Conservation (phyloP, 495 filamentous ascomycete species). For the Friedmanniomyces endolithicus region DNA sequence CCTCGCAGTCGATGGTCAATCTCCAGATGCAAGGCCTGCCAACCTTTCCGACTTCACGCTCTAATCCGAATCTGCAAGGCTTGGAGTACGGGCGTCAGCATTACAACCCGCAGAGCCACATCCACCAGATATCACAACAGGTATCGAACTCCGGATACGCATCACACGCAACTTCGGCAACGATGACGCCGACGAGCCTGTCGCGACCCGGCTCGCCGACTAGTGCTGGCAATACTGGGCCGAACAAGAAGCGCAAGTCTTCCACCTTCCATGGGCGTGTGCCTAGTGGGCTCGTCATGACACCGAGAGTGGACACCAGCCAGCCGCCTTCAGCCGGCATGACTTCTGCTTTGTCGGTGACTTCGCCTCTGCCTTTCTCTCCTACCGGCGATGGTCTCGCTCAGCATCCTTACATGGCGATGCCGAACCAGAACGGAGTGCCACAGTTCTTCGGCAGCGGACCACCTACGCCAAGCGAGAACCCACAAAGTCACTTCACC, state of each 20-base stretch:
- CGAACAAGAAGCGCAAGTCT: conserved; percentile 63
- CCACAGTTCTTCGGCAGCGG: conserved; percentile 40
- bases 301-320: conserved; percentile 27
- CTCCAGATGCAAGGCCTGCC: conserved; percentile 3
- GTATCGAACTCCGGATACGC: conserved; percentile 21
- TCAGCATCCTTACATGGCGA: conserved; percentile 15
- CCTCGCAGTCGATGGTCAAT: conserved; percentile 16
- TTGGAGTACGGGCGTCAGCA: conserved; percentile 8
- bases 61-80: conserved; percentile 16
- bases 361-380: conserved; percentile 14
- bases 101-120: conserved; percentile 16
- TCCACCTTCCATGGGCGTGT: conserved; percentile 36
- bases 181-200: conserved; percentile 48
- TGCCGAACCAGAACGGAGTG: conserved; percentile 17
- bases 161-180: conserved; percentile 36
- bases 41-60: conserved; percentile 14
- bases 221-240: conserved; percentile 40
- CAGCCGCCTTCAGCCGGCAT: conserved; percentile 13
- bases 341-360: conserved; percentile 5
- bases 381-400: conserved; percentile 4
- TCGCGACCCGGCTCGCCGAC: conserved; percentile 60
- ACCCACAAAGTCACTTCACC: conserved; percentile 39
- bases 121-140: conserved; percentile 19
- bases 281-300: conserved; percentile 67
- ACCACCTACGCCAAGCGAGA: conserved; percentile 50